Evolutionary conservation across 2,329 filamentous ascomycete genomes (phyloP), one percentile per base, ranked within the genome.

Genomic region (Bipolaris gigantea): DNA sequence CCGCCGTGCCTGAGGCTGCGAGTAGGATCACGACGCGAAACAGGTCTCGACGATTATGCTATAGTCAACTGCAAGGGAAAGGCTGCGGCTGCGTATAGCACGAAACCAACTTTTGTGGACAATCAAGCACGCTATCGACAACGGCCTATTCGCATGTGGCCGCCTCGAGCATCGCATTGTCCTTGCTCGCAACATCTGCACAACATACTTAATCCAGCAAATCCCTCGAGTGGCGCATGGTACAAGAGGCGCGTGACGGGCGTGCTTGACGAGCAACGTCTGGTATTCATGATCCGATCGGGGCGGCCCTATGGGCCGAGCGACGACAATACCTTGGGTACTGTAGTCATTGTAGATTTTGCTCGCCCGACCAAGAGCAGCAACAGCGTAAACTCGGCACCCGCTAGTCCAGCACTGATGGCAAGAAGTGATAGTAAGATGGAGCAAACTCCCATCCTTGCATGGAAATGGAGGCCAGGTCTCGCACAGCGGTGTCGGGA

Each of bases 1-100:
- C 53, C 51, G 16, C 55, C 73, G 58, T 75, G 75, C 16, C 71
- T 84, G 11, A 77, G 80, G 4, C 72, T 89, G 4, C 77, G 81
- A 23, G 73, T 82, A 9, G 79, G 80, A 3, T 75, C 78, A 27
- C 75, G 82, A 36, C 73, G 68, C 15, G 60, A 71, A 7, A 72
- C 71, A 21, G 69, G 76, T 9, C 57, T 48, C 53, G 32, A 61
- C 15, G n/a, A 25, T 16, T 18, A 19, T n/a, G 34, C 21, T 25
- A 19, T 10, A 30, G 4, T 8, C 15, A 39, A 45, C 15, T 4
- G 16, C 21, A 58, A 61, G 25, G 52, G 43, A n/a, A 57, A 54
- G 47, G 21, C 48, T 11, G 43, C 49, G n/a, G 42, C 48, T 30
- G 21, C 56, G 11, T 35, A 52, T 9, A 25, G 10, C 4, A 42